Conservation (phyloP, 2,329 filamentous ascomycete genomes). For the Xylaria hypoxylon region DNA sequence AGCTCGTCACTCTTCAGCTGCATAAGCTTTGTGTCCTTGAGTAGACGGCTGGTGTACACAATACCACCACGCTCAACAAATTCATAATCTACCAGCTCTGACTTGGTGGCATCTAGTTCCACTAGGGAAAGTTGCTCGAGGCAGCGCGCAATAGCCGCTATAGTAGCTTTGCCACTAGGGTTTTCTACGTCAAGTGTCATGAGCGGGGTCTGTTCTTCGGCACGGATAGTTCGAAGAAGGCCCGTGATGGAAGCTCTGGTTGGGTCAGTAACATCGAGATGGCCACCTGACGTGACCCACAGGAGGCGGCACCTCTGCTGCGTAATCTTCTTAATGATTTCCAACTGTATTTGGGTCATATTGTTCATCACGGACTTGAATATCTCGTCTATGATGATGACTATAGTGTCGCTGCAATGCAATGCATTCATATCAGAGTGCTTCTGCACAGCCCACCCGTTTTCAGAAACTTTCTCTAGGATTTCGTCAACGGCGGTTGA, state of each 20-base stretch:
- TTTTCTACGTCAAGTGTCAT: slow-evolving; percentile 27
- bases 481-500: too few relatives aligned
- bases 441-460: too few relatives aligned
- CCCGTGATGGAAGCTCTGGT: slow-evolving; percentile 9
- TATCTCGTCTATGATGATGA: too few relatives aligned
- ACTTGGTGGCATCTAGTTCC: not conserved
- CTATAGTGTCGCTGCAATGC: too few relatives aligned
- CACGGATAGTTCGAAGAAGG: slow-evolving; percentile 28
- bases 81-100: slow-evolving; percentile 5
- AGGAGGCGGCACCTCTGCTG: not conserved
- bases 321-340: too few relatives aligned
- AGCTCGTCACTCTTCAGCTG: slow-evolving; percentile 6
- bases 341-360: too few relatives aligned
- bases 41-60: not conserved
- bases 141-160: slow-evolving; percentile 7
- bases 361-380: too few relatives aligned
- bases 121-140: not conserved
- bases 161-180: not conserved
- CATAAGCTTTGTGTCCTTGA: not conserved
- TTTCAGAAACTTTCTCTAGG: too few relatives aligned
- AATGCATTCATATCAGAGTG: too few relatives aligned
- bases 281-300: slow-evolving; percentile 20
- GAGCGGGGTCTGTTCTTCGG: slow-evolving; percentile 7
- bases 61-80: slow-evolving; percentile 19
- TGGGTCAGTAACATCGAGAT: slow-evolving; percentile 20